These are phyloP conservation scores for Pleurostoma richardsiae DNA, from an alignment of 2,329 filamentous ascomycete species.

Conservation along the genomic window DNA sequence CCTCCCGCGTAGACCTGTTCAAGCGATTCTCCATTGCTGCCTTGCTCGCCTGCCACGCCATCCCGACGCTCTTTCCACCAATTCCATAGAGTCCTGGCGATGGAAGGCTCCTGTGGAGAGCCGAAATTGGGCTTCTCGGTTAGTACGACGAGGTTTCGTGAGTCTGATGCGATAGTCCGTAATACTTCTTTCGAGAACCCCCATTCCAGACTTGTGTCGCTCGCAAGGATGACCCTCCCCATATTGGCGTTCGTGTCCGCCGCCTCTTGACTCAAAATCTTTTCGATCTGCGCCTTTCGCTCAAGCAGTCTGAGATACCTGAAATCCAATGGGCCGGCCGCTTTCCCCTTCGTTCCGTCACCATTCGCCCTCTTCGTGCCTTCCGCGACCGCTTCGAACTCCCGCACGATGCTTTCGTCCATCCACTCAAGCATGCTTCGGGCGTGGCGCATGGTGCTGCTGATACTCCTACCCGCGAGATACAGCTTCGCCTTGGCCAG, in stretches of 20 bases:
- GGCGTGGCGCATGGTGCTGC: constrained; percentile 84
- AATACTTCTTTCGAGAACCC: constrained; percentile 85
- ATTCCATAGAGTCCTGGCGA: constrained; percentile 74
- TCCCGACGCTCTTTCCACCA: constrained; percentile 69
- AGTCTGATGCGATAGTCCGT: constrained; percentile 66
- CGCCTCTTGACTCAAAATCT: constrained; percentile 47
- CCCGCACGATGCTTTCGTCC: constrained; percentile 89
- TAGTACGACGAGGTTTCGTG: constrained; percentile 78
- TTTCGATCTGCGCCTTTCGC: constrained; percentile 72
- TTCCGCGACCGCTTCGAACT: constrained; percentile 72
- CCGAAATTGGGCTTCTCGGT: constrained; percentile 64
- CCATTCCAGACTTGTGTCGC: constrained; percentile 88
- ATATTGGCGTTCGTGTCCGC: constrained; percentile 32
- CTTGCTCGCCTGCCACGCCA: constrained; percentile 55
- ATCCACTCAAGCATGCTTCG: constrained; percentile 99
- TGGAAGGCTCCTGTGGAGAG: constrained; percentile 42
- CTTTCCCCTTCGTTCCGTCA: constrained; percentile 43
- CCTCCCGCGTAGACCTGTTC: constrained; percentile 65
- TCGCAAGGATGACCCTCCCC: constrained; percentile 80
- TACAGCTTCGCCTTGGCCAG: constrained; percentile 61
- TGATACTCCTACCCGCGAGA: constrained; percentile 79
- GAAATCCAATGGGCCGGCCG: constrained; percentile 81
- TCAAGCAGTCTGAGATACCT: constrained; percentile 80
- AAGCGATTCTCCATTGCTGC: constrained; percentile 48
- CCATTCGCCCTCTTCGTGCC: constrained; percentile 37